These are phyloP conservation scores for Sordariomycetes sp. DNA, from an alignment of 2,329 filamentous ascomycete genomes.

Conservation along the genomic window DNA sequence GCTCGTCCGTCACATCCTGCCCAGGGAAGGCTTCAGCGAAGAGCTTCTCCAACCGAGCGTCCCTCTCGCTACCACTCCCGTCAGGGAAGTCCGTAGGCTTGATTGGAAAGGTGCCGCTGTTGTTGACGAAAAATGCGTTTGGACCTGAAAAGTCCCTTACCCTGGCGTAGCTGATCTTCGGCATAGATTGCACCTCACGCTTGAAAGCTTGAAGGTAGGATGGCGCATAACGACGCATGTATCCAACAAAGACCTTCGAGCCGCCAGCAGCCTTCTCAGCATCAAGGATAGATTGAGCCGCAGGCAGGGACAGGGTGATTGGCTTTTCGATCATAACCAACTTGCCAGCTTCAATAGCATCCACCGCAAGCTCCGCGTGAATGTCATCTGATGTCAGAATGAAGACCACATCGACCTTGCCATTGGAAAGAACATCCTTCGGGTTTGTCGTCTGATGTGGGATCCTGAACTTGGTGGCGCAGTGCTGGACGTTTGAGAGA, in stretches of 20 bases:
- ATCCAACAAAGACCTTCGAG: conserved; percentile 45
- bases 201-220: conserved; percentile 41
- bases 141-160: conserved; percentile 37
- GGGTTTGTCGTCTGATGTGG: conserved; percentile 23
- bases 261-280: conserved; percentile 32
- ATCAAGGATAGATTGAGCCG: conserved; percentile 33
- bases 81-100: conserved; percentile 18
- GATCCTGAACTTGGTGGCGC: conserved; percentile 20
- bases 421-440: conserved; percentile 26
- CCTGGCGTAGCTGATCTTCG: conserved; percentile 43
- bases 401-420: conserved; percentile 41
- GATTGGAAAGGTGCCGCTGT: conserved; percentile 36
- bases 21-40: conserved; percentile 20
- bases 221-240: conserved; percentile 49
- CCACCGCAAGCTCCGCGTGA: conserved; percentile 38
- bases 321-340: conserved; percentile 53
- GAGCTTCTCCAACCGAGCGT: conserved; percentile 11
- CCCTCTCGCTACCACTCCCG: conserved; percentile 8
- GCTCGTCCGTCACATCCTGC: conserved; percentile 15
- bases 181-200: conserved; percentile 37
- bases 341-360: conserved; percentile 42
- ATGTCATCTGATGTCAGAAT: conserved; percentile 41
- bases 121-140: conserved; percentile 35
- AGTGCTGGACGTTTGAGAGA: conserved; percentile 11
- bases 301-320: conserved; percentile 36